Evolutionary conservation across 225 moss, liverwort and hornwort genomes (phyloP).

Genomic region (Marchantia polymorpha): DNA sequence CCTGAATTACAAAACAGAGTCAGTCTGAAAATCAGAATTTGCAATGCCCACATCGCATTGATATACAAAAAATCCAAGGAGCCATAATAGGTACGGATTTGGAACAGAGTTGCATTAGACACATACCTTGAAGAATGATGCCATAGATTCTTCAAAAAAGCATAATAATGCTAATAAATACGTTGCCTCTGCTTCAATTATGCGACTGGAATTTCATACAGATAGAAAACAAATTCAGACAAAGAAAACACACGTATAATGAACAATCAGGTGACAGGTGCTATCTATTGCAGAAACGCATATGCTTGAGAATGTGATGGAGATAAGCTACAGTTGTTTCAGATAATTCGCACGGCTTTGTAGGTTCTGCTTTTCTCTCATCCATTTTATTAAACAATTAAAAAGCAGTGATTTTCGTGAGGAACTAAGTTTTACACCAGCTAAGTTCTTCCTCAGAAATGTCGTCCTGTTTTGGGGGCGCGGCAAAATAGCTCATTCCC

Average conservation of each 20-base stretch:
- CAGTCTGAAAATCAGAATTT: slow-evolving; percentile 5
- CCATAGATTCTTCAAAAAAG: slow-evolving; percentile 96
- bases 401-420: not conserved
- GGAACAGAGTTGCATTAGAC: not conserved
- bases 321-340: not conserved
- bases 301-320: not conserved
- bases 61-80: not conserved
- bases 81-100: too few relatives aligned
- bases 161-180: slow-evolving; percentile 78
- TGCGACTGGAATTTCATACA: slow-evolving; percentile 60
- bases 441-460: slow-evolving; percentile 82
- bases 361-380: not conserved
- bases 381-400: not conserved
- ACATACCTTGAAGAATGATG: slow-evolving; percentile 89
- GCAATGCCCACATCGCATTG: not conserved
- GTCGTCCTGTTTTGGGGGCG: slow-evolving; percentile 54
- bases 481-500: slow-evolving; percentile 93
- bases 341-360: not conserved
- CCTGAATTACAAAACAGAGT: slow-evolving; percentile 45
- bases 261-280: not conserved
- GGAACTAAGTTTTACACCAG: slow-evolving; percentile 56
- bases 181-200: slow-evolving; percentile 93
- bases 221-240: not conserved
- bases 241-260: not conserved
- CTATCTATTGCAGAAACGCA: not conserved